Evolutionary conservation across 2,329 filamentous ascomycete species (phyloP).

Genomic region (Talaromyces pinophilus): DNA sequence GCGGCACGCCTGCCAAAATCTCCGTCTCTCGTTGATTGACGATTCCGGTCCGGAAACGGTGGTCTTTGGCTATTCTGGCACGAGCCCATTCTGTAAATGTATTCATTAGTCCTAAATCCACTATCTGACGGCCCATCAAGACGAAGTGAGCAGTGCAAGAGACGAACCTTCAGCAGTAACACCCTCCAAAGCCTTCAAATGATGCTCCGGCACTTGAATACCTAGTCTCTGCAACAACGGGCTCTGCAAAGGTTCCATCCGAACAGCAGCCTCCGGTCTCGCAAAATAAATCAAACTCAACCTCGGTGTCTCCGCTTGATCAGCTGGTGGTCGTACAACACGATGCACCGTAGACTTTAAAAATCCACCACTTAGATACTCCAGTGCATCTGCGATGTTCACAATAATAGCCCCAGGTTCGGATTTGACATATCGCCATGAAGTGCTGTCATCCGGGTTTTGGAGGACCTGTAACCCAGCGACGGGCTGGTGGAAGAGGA

Average conservation of each 20-base stretch:
- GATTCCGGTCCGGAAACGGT: slow-evolving; percentile 20
- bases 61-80: slow-evolving; percentile 20
- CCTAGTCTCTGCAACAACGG: slow-evolving; percentile 19
- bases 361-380: slow-evolving; percentile 53
- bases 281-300: slow-evolving; percentile 21
- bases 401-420: slow-evolving; percentile 55
- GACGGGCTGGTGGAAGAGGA: slow-evolving; percentile 61
- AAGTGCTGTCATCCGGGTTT: slow-evolving; percentile 36
- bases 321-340: slow-evolving; percentile 51
- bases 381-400: slow-evolving; percentile 54
- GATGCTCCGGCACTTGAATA: slow-evolving; percentile 11
- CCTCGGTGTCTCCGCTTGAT: slow-evolving; percentile 41
- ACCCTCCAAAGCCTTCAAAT: slow-evolving; percentile 20
- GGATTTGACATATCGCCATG: slow-evolving; percentile 56
- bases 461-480: slow-evolving; percentile 58
- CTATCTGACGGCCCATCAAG: not conserved
- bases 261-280: slow-evolving; percentile 17
- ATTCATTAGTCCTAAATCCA: not conserved
- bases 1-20: slow-evolving; percentile 20
- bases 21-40: slow-evolving; percentile 21
- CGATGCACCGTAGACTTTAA: slow-evolving; percentile 55
- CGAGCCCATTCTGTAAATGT: slow-evolving; percentile 19
- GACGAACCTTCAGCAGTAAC: slow-evolving; percentile 21
- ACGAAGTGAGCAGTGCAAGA: not conserved
- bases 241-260: slow-evolving; percentile 17